Evolutionary conservation across 768 basidiomycete species (phyloP), one percentile per base, ranked within the genome.

Genomic region (Collybiopsis luxurians): DNA sequence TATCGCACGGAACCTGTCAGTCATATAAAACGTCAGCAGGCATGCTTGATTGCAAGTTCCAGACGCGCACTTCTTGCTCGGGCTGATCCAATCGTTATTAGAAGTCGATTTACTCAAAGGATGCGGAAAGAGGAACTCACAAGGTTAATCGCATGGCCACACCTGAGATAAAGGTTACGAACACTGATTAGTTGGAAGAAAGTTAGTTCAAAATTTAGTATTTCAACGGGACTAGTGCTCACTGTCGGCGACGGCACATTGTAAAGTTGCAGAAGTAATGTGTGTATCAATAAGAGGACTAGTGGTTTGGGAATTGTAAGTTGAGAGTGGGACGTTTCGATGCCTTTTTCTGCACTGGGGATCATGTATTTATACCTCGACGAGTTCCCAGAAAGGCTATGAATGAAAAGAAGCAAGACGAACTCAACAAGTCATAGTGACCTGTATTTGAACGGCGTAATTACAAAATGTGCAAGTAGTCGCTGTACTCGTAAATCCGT

Each of bases 101-200:
- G 19, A 28, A 44, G 11, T n/a, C 9, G 24, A 28, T 21, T 3
- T 1, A 39, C 15, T 21, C 15, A 10, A n/a, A 6, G 19, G 1
- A 45, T 10, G 13, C 5, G 31, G 13, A 34, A 19, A 27, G 28
- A 10, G 11, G 24, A 27, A 39, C 56, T 39, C 26, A 57, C 56
- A n/a, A 50, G 40, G 39, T 49, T 57, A 1, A 42, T 27, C 15
- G 38, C 56, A 21, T 57, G 56, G 12, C 48, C 48, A 51, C 56
- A 57, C 39, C 42, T 57, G 56, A 27, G 21, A 28, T 57, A 57
- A 4, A 57, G 12, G 26, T 57, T 51, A 24, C 47, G 56, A 23
- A 57, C 56, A 27, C 56, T 57, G 39, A n/a, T n/a, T n/a, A n/a
- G n/a, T n/a, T n/a, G n/a, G n/a, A 48, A 15, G 43, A 42, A 19